phyloP scores from a whole-genome alignment of 2,329 filamentous ascomycete species.

The Fusarium caatingaense region DNA sequence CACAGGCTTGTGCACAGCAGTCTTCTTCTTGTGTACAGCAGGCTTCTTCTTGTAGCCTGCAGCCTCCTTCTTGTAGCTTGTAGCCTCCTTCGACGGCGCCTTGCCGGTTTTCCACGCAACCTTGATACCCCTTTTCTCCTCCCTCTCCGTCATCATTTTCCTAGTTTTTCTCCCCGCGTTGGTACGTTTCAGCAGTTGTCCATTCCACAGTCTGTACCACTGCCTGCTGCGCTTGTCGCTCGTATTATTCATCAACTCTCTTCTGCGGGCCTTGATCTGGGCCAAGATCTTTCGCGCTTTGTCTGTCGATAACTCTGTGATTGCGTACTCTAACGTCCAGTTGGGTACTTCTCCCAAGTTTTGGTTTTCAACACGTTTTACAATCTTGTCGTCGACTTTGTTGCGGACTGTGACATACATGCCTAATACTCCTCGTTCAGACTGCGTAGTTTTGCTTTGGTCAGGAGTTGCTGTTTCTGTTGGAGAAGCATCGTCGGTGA shows the following conservation, averaged over 20 bases:
- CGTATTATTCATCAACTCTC: constrained; percentile 54
- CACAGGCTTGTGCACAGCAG: not conserved
- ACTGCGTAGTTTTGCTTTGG: not conserved
- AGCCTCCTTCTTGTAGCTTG: not conserved
- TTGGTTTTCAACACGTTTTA: constrained; percentile 67
- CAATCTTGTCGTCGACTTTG: constrained; percentile 73
- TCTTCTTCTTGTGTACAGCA: not conserved
- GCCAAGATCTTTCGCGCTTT: constrained; percentile 65
- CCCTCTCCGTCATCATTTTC: constrained; percentile 62
- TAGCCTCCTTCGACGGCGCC: not conserved
- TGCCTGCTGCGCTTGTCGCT: constrained; percentile 56
- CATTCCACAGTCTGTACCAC: constrained; percentile 61
- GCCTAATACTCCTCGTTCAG: constrained; percentile 58
- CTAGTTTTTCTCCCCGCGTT: constrained; percentile 70
- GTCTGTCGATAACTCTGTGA: constrained; percentile 68
- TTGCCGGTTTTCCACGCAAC: constrained; percentile 55
- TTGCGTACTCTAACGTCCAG: constrained; percentile 84
- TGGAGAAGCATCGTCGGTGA: not conserved
- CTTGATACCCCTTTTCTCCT: constrained; percentile 59
- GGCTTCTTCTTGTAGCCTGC: too few species aligned
- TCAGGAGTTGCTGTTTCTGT: not conserved
- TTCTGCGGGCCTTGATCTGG: constrained; percentile 67
- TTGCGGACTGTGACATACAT: constrained; percentile 80
- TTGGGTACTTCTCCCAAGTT: not conserved
- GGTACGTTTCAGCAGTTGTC: constrained; percentile 56